Percentiles rank a stretch among this genome's conserved stretches.
Evolutionary conservation across 352 stramenopile species (phyloP).

Genomic region (Globisporangium nunn): DNA sequence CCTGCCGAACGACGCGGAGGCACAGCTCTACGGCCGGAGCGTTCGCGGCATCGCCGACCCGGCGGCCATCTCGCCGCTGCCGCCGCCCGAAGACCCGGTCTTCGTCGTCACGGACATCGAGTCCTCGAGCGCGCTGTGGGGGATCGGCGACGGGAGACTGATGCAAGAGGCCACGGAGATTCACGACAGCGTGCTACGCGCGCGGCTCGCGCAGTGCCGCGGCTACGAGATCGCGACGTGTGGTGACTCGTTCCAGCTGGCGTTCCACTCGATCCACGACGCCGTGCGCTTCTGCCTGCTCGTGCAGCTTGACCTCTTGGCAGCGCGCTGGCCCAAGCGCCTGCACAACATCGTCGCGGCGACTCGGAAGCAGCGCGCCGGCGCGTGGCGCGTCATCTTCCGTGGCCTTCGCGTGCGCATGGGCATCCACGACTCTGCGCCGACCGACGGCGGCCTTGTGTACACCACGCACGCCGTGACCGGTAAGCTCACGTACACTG

Average conservation of each 20-base stretch:
- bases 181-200: slow-evolving; percentile 58
- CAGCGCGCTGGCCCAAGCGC: slow-evolving; percentile 49
- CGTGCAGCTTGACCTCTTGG: slow-evolving; percentile 48
- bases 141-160: slow-evolving; percentile 33
- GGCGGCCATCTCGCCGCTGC: slow-evolving; percentile 21
- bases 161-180: slow-evolving; percentile 57
- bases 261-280: slow-evolving; percentile 57
- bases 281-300: slow-evolving; percentile 62
- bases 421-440: slow-evolving; percentile 59
- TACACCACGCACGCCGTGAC: slow-evolving; percentile 56
- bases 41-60: not conserved
- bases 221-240: slow-evolving; percentile 76
- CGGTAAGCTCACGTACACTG: slow-evolving; percentile 56
- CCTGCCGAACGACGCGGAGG: slow-evolving; percentile 41
- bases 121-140: slow-evolving; percentile 66
- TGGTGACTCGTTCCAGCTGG: slow-evolving; percentile 67
- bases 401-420: slow-evolving; percentile 65
- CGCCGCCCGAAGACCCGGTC: slow-evolving; percentile 34
- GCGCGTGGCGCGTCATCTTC: slow-evolving; percentile 40
- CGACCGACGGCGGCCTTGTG: slow-evolving; percentile 43
- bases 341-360: slow-evolving; percentile 41
- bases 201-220: slow-evolving; percentile 33
- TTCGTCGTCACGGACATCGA: slow-evolving; percentile 82
- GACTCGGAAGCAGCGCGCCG: slow-evolving; percentile 41
- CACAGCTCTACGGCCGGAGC: slow-evolving; percentile 21